Evolutionary conservation across 768 basidiomycete species (phyloP).

Genomic region (Mycena polygramma): DNA sequence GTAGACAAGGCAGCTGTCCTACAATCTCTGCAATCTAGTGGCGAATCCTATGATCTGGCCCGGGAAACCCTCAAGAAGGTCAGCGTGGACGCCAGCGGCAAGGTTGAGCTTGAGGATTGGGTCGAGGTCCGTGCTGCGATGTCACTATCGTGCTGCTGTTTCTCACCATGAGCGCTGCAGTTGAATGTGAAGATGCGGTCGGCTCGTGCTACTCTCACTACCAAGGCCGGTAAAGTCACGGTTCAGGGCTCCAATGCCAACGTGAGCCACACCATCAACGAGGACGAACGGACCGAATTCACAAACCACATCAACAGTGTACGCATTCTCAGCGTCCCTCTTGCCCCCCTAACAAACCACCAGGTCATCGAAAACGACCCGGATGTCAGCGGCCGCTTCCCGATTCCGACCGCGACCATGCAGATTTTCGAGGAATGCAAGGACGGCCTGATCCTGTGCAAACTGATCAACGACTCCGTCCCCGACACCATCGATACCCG

Average conservation of each 20-base stretch:
- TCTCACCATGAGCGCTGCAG: constrained; percentile 51
- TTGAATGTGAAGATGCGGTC: constrained; percentile 85
- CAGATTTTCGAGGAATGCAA: constrained; percentile 97
- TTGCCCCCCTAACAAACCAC: constrained; percentile 21
- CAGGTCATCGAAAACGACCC: constrained; percentile 93
- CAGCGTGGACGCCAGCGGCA: constrained; percentile 93
- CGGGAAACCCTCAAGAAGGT: constrained; percentile 94
- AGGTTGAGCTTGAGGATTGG: constrained; percentile 98
- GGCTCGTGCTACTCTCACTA: constrained; percentile 55
- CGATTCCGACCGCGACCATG: constrained; percentile 97
- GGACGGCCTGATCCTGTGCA: constrained; percentile 96
- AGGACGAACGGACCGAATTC: constrained; percentile 95
- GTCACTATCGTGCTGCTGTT: constrained; percentile 42
- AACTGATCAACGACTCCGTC: constrained; percentile 99
- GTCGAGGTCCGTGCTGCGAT: constrained; percentile 78
- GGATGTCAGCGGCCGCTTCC: constrained; percentile 85
- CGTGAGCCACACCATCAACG: constrained; percentile 97
- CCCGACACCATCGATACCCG: constrained; percentile 99
- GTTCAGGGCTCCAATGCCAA: constrained; percentile 96
- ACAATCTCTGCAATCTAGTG: constrained; percentile 80
- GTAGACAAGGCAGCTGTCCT: constrained; percentile 87
- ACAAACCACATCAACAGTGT: constrained; percentile 99
- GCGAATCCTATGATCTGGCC: constrained; percentile 92
- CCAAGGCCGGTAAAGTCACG: constrained; percentile 90
- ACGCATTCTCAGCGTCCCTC: constrained; percentile 45